Base-by-base conservation (phyloP, 2,329 filamentous ascomycete genomes). In the Fusarium sarcochroum region DNA sequence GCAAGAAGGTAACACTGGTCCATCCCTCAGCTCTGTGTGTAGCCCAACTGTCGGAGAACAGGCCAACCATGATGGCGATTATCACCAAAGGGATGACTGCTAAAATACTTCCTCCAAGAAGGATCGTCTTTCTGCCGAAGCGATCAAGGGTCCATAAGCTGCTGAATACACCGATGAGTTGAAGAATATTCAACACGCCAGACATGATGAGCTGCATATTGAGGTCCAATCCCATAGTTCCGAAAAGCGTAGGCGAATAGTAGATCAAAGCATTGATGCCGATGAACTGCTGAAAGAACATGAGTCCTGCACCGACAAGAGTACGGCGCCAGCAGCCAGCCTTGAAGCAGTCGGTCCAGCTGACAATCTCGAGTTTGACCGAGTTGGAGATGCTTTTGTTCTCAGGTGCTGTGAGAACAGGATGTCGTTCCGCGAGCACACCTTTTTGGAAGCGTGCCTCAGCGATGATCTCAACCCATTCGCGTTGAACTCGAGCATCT, bases 171-270 rank as follows among this genome's bases (percentile, higher is more conserved):
- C 57, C 83, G 10, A 75, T 49, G 6, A 77, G 69, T 48, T 76
- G 75, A 8, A 65, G 70, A 7, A 77, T 58, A 47, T 76, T 76
- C 25, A 76, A 63, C 9, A 77, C 74, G 21, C 75, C 75, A 8
- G 75, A 75, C 71, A 76, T 75, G 49, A 76, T 72, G 44, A 77
- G 70, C 46, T 73, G 68, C 70, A 76, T 75, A 49, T 76, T 72
- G 32, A 59, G 63, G 48, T 72, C 66, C 6, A 89, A 78, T 17
- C 87, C 87, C 45, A 89, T 80, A 63, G 84, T 81, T 5, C 68
- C 78, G 78, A 89, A 89, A 58, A 89, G 88, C 34, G 83, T 82
- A 0, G 87, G 87, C 0, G 85, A 84, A 66, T 88, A 89, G 77
- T 88, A 88, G 71, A 87, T 83, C 34, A 86, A 80, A 2, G 80